Conservation (phyloP, 495 filamentous ascomycete species). For the Stereocaulon alpinum region DNA sequence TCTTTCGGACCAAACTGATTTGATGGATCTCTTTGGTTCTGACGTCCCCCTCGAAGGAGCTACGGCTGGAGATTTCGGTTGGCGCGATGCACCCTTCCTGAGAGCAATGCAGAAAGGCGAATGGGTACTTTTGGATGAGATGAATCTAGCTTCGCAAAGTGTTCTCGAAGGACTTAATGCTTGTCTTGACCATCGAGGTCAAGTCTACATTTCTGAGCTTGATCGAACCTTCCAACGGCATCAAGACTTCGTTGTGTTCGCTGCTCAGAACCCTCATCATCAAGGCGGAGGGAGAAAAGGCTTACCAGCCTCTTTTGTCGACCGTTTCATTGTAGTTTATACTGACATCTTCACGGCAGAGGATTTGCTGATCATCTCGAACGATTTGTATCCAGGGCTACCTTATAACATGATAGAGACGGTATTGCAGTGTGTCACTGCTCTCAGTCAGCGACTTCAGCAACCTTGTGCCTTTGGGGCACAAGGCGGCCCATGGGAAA, state of each 20-base stretch:
- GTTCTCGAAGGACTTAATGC: conserved; percentile 96
- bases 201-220: conserved; percentile 89
- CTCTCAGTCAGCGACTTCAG: conserved; percentile 59
- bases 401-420: conserved; percentile 43
- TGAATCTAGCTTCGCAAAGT: conserved; percentile 96
- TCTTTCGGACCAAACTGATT: conserved; percentile 91
- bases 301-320: conserved; percentile 89
- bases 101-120: conserved; percentile 91
- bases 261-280: conserved; percentile 94
- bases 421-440: conserved; percentile 71
- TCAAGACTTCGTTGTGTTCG: conserved; percentile 83
- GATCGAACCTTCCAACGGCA: conserved; percentile 87
- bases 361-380: conserved; percentile 75
- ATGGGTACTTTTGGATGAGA: conserved; percentile 96
- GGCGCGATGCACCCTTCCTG: conserved; percentile 92
- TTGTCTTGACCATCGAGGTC: conserved; percentile 92
- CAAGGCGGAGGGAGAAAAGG: conserved; percentile 96
- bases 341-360: conserved; percentile 73
- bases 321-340: conserved; percentile 96
- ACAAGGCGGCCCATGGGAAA: conserved; percentile 91
- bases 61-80: conserved; percentile 76
- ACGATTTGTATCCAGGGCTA: conserved; percentile 58
- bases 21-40: conserved; percentile 95
- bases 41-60: conserved; percentile 91
- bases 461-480: conserved; percentile 56